These are phyloP conservation scores for Trichoderma arundinaceum DNA, from an alignment of 2,329 filamentous ascomycete species.

Conservation along the genomic window DNA sequence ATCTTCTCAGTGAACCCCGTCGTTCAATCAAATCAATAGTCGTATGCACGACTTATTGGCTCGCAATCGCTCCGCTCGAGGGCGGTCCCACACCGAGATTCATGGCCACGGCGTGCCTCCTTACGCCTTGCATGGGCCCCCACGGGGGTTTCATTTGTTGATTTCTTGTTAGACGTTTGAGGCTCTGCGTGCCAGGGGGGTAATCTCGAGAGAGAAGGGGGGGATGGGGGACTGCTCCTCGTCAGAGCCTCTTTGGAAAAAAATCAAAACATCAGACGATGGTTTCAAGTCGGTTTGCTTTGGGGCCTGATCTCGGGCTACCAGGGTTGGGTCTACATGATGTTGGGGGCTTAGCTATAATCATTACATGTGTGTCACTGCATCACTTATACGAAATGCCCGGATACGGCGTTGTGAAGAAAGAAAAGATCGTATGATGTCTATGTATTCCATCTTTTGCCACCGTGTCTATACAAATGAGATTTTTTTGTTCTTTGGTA, in stretches of 20 bases:
- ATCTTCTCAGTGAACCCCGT: too few relatives aligned
- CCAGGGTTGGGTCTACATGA: neutral
- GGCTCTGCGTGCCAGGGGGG: neutral
- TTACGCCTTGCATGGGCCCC: conserved; percentile 2
- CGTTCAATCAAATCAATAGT: neutral
- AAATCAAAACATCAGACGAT: neutral
- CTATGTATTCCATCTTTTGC: neutral
- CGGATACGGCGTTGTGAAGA: too few relatives aligned
- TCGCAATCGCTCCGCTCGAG: neutral
- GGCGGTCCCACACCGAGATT: neutral
- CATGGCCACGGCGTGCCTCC: neutral
- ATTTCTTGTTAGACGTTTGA: neutral
- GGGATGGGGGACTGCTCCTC: neutral
- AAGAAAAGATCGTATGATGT: neutral
- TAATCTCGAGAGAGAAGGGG: neutral
- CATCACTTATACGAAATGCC: too few relatives aligned
- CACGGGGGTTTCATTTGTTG: neutral
- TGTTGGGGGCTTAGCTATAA: neutral
- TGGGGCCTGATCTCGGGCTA: neutral
- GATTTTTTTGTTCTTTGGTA: neutral
- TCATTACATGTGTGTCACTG: neutral
- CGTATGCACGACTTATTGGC: neutral
- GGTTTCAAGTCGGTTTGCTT: too few relatives aligned
- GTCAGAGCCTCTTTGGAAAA: neutral
- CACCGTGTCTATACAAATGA: too few relatives aligned